A percentile compares a stretch with the other conserved stretches of the same genome.
phyloP scores from a whole-genome alignment of 495 filamentous ascomycete species.

The Penicillium herquei region DNA sequence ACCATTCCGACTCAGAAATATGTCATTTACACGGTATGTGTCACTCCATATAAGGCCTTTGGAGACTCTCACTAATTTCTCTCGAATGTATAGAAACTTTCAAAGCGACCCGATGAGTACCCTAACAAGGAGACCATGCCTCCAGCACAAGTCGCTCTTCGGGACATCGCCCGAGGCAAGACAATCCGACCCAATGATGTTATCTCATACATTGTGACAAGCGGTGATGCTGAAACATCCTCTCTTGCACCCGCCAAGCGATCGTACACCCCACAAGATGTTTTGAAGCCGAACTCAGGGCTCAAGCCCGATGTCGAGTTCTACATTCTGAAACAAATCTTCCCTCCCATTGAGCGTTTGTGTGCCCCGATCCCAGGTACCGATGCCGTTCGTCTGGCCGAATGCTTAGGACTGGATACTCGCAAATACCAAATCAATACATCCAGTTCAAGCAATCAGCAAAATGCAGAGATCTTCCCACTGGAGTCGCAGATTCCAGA shows the following conservation, averaged over 20 bases:
- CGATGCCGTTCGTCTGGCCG: conserved; percentile 80
- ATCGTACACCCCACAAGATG: conserved; percentile 82
- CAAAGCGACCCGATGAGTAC: conserved; percentile 89
- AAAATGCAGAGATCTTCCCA: conserved; percentile 66
- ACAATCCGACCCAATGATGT: conserved; percentile 88
- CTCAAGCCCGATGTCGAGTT: conserved; percentile 89
- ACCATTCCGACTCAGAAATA: conserved; percentile 77
- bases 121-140: conserved; percentile 92
- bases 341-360: conserved; percentile 95
- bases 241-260: conserved; percentile 76
- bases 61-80: conserved; percentile 9
- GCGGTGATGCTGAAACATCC: conserved; percentile 63
- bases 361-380: conserved; percentile 94
- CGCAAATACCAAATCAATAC: conserved; percentile 78
- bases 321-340: conserved; percentile 97
- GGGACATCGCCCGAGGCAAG: conserved; percentile 84
- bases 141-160: conserved; percentile 92
- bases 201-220: conserved; percentile 91
- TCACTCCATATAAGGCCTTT: background rate
- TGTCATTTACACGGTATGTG: conserved; percentile 80
- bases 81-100: conserved; percentile 62
- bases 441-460: conserved; percentile 50
- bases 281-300: conserved; percentile 68
- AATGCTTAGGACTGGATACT: conserved; percentile 88
- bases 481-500: conserved; percentile 94